Conservation (phyloP, 768 basidiomycete species). For the Lactarius akahatsu region DNA sequence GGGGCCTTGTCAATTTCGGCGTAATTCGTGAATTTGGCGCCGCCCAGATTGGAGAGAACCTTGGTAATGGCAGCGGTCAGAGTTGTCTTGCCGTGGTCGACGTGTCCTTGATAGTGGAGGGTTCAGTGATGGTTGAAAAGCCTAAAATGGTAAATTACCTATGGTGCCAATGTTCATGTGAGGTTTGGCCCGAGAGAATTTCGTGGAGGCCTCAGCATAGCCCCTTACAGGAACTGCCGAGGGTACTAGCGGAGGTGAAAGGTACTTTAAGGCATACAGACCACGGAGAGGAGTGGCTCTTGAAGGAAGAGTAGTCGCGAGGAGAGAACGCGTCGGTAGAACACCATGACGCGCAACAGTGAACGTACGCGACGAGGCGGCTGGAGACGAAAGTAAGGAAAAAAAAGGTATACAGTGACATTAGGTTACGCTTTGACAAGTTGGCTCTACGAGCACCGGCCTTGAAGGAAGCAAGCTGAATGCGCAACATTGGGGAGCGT, state of each 20-base stretch:
- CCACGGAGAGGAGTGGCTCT: constrained; percentile 9
- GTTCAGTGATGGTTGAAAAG: neutral
- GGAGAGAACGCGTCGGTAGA: constrained; percentile 12
- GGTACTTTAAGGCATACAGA: neutral
- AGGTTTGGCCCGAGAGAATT: constrained; percentile 74
- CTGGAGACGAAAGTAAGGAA: constrained; percentile 3
- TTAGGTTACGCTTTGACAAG: constrained; percentile 14
- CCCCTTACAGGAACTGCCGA: constrained; percentile 56
- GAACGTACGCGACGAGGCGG: constrained; percentile 22
- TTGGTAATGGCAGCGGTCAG: constrained; percentile 96
- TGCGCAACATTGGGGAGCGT: constrained; percentile 23
- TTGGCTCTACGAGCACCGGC: constrained; percentile 25
- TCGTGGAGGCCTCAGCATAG: constrained; percentile 65
- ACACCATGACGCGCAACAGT: constrained; percentile 17
- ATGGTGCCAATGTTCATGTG: constrained; percentile 97
- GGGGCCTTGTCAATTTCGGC: constrained; percentile 98
- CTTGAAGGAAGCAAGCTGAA: constrained; percentile 20
- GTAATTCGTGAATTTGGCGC: constrained; percentile 91
- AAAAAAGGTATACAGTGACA: neutral
- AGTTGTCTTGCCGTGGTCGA: constrained; percentile 98
- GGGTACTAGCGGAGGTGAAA: neutral
- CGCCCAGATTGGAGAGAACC: constrained; percentile 75
- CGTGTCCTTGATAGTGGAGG: constrained; percentile 59
- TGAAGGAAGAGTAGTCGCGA: constrained; percentile 7
- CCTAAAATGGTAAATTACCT: constrained; percentile 46